Evolutionary conservation across 106 monocot genomes (phyloP).

Genomic region (Allium cepa): DNA sequence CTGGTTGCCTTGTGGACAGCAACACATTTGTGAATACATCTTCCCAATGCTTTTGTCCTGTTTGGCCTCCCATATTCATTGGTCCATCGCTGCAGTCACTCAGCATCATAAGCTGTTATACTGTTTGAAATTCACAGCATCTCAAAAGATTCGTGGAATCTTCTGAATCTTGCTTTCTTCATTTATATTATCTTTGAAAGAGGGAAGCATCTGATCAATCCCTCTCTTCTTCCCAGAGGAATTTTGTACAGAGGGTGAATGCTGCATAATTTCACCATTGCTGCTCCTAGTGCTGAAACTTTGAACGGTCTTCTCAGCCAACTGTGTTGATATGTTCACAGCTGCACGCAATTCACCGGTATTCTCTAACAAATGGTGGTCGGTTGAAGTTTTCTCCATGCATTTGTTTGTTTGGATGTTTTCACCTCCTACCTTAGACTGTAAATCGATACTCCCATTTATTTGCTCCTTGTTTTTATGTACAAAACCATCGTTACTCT

Average conservation of each 20-base stretch:
- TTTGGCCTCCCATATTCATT: neutral
- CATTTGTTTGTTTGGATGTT: neutral
- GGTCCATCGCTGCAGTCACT: conserved; percentile 4
- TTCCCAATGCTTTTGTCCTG: conserved; percentile 13
- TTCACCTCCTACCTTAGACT: neutral
- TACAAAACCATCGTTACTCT: neutral
- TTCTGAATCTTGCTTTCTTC: conserved; percentile 22
- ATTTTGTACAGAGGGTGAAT: conserved; percentile 7
- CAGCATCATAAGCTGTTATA: neutral
- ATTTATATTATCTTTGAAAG: conserved; percentile 6
- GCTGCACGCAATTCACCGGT: neutral
- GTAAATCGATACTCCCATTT: neutral
- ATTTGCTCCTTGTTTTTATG: conserved; percentile 1
- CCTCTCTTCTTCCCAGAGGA: conserved; percentile 17
- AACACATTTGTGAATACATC: conserved; percentile 22
- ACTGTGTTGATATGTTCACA: conserved; percentile 6
- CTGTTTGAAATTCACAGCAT: neutral
- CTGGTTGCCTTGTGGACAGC: conserved; percentile 23
- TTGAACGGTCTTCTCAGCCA: conserved; percentile 1
- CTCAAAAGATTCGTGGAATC: conserved; percentile 5
- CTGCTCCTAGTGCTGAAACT: neutral
- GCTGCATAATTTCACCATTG: neutral
- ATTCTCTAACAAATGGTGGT: neutral
- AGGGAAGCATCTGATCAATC: conserved; percentile 7
- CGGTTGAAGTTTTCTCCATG: neutral